A percentile compares a stretch with the other conserved stretches of the same genome.
phyloP scores from a whole-genome alignment of 2,329 filamentous ascomycete species.

The Stagonosporopsis tanaceti region DNA sequence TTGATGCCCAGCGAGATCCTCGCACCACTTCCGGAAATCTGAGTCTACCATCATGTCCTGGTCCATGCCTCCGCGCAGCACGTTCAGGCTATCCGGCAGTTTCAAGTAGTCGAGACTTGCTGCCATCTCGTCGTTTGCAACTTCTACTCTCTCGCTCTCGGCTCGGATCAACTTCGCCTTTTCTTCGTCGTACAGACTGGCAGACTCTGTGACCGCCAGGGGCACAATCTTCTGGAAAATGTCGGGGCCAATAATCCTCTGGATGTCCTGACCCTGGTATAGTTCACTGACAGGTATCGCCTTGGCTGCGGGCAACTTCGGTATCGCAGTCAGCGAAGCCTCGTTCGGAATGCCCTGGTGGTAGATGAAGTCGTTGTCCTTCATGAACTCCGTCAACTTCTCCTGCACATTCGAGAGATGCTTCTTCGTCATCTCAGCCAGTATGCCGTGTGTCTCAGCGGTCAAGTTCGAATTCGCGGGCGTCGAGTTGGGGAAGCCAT shows the following conservation, averaged over 20 bases:
- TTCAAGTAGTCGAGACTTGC: conserved; percentile 93
- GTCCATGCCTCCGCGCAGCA: conserved; percentile 91
- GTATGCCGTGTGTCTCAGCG: conserved; percentile 75
- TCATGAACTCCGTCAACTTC: conserved; percentile 76
- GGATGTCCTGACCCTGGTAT: conserved; percentile 96
- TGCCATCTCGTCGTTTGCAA: conserved; percentile 93
- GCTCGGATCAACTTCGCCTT: conserved; percentile 95
- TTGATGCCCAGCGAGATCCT: conserved; percentile 87
- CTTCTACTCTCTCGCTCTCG: conserved; percentile 91
- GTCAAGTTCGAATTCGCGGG: conserved; percentile 83
- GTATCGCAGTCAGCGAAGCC: conserved; percentile 79
- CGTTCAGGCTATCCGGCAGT: conserved; percentile 85
- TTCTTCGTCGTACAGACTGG: conserved; percentile 96
- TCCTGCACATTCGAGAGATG: conserved; percentile 83
- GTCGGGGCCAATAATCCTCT: conserved; percentile 94
- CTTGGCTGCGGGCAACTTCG: conserved; percentile 93
- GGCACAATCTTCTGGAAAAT: conserved; percentile 97
- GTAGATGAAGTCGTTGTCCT: conserved; percentile 99
- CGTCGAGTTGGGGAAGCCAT: conserved; percentile 79
- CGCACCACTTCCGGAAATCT: conserved; percentile 93
- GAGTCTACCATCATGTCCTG: conserved; percentile 88
- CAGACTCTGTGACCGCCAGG: conserved; percentile 93
- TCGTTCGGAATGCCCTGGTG: conserved; percentile 91
- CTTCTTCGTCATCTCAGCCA: conserved; percentile 84
- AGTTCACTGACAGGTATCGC: conserved; percentile 96